phyloP scores from a whole-genome alignment of 2,329 filamentous ascomycete genomes.

The Aspergillus novofumigatus region DNA sequence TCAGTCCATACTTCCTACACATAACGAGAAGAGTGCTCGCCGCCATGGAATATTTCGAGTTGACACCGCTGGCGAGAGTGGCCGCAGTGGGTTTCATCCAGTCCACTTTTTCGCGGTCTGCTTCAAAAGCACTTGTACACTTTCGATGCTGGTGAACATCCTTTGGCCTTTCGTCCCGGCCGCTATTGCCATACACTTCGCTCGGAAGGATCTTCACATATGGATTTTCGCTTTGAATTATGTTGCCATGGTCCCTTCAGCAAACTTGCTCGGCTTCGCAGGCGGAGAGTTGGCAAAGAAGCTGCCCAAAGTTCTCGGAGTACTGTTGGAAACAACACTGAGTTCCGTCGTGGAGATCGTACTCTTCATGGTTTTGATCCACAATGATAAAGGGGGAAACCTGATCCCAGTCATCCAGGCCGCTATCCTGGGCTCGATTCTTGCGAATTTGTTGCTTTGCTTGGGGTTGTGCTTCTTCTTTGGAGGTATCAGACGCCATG shows the following conservation, averaged over 20 bases:
- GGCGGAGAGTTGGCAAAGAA: slow-evolving; percentile 70
- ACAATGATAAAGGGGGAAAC: slow-evolving; percentile 45
- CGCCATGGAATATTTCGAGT: slow-evolving; percentile 30
- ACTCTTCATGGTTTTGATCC: slow-evolving; percentile 72
- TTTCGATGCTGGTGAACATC: slow-evolving; percentile 63
- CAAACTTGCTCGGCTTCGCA: slow-evolving; percentile 71
- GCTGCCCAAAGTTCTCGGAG: slow-evolving; percentile 63
- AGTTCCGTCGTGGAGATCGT: slow-evolving; percentile 78
- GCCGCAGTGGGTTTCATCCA: slow-evolving; percentile 62
- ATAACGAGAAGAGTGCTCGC: slow-evolving; percentile 16
- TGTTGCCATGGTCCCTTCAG: slow-evolving; percentile 72
- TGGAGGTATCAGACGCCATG: slow-evolving; percentile 64
- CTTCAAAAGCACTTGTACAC: slow-evolving; percentile 59
- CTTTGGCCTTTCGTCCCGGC: slow-evolving; percentile 72
- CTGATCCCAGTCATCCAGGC: slow-evolving; percentile 69
- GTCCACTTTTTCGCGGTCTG: slow-evolving; percentile 60
- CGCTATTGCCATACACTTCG: slow-evolving; percentile 62
- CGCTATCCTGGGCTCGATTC: slow-evolving; percentile 76
- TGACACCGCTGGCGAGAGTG: slow-evolving; percentile 58
- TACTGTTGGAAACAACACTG: slow-evolving; percentile 52
- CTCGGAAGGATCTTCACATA: slow-evolving; percentile 53
- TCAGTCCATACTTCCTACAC: slow-evolving; percentile 23
- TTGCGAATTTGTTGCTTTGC: slow-evolving; percentile 78
- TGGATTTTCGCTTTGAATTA: slow-evolving; percentile 68
- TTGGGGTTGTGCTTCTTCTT: slow-evolving; percentile 76